phyloP scores from a whole-genome alignment of 2,329 filamentous ascomycete species.

The Parastagonospora avenae region DNA sequence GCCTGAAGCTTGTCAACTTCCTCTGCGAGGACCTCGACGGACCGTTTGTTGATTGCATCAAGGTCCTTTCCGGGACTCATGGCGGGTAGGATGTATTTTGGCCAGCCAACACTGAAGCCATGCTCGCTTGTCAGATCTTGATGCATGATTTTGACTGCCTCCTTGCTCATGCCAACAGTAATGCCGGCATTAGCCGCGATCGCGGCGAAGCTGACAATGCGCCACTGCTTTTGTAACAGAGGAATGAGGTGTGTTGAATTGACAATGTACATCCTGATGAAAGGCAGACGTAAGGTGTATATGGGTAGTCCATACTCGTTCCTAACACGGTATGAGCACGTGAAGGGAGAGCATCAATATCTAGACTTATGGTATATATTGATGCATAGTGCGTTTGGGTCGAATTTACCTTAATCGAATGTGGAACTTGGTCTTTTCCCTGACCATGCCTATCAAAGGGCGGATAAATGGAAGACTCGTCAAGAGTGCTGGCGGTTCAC shows the following conservation, averaged over 20 bases:
- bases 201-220: constrained; percentile 1
- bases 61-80: constrained; percentile 1
- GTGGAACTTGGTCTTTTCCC: constrained; percentile 1
- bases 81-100: background rate
- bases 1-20: background rate
- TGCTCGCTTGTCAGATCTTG: constrained; percentile 1
- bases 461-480: background rate
- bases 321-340: background rate
- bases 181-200: background rate
- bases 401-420: background rate
- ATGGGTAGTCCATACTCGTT: background rate
- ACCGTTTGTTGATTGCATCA: constrained; percentile 1
- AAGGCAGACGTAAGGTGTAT: constrained; percentile 2
- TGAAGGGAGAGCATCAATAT: background rate
- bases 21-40: background rate
- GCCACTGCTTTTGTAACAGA: constrained; percentile 3
- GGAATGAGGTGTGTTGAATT: background rate
- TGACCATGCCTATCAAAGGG: constrained; percentile 1
- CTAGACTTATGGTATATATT: background rate
- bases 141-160: constrained; percentile 1
- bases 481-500: background rate
- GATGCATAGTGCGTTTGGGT: background rate
- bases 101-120: constrained; percentile 3
- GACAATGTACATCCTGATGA: background rate
- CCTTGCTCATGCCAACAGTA: constrained; percentile 1